Base-by-base conservation (phyloP, 306 rosid genomes). In the Inga leiocalycina region DNA sequence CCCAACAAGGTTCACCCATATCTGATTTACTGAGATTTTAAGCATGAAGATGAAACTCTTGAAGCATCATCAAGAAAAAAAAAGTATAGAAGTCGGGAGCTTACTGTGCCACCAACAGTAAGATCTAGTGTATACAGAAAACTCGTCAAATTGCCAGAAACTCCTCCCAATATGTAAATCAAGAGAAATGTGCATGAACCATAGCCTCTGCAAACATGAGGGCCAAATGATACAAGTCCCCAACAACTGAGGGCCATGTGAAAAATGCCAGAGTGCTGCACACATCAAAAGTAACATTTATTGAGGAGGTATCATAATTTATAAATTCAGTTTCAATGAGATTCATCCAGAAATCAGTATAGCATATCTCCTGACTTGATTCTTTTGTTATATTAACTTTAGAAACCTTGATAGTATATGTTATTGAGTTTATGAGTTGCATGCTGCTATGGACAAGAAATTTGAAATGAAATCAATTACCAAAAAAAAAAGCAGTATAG, bases 31-130 rank as follows among this genome's bases (percentile, higher is more conserved):
- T 41, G 81, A 19, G 62, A 54, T 51, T 7, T 8, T 8, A 11
- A 9, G 13, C 9, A 27, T 24, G 34, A 48, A 75, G 41, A 67
- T 68, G 10, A 46, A 80, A 56, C 70, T 62, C 3, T 27, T 24
- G 19, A 30, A 64, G 70, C 39, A 4, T 64, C 39, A 30, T 27
- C 8, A 64, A 27, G 37, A 24, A 30, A 34, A 15, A 15, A 57
- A 15, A 1, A 69, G 16, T 35, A 19, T 10, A 56, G 1, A 56
- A 57, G 17, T 43, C 5, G 10, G 12, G 24, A 44, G 81, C 88
- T 87, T 89, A 96, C 97, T 7, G 97, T 92, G 45, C 99, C 98
- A 49, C 98, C 94, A 62, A 96, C 97, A 13, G 94, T 92, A 35
- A 91, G 97, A 74, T 91, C 92, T 15, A 94, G 87, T 71, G 98